phyloP scores from a whole-genome alignment of 371 early-diverging fungal species.

The Umbelopsis sp. region DNA sequence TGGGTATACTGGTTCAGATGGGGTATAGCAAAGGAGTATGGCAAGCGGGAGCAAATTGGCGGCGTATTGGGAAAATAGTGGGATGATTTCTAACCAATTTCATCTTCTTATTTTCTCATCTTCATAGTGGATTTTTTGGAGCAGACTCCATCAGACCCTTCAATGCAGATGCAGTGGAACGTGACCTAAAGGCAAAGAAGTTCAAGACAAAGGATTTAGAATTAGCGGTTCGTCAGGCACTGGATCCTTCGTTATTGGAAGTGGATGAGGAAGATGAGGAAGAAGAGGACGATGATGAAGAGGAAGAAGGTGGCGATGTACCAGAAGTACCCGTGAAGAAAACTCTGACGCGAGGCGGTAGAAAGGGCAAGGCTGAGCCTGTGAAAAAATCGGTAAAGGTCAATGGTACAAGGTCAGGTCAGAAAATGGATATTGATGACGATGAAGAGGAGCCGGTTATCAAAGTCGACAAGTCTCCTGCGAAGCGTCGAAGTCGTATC shows the following conservation, averaged over 20 bases:
- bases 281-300: conserved; percentile 24
- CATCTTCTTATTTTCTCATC: conserved; percentile 1
- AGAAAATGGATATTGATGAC: conserved; percentile 20
- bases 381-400: neutral
- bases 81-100: neutral
- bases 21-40: too few relatives aligned
- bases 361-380: neutral
- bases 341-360: neutral
- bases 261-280: conserved; percentile 29
- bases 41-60: neutral
- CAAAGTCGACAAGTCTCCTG: neutral
- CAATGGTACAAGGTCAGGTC: neutral
- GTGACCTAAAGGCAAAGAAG: conserved; percentile 54
- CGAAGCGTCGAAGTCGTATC: conserved; percentile 13
- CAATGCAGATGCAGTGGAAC: conserved; percentile 42
- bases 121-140: conserved; percentile 52
- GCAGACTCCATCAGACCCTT: conserved; percentile 53
- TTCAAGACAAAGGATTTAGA: conserved; percentile 55
- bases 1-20: neutral
- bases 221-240: conserved; percentile 41
- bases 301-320: conserved; percentile 7
- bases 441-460: conserved; percentile 1
- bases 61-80: neutral
- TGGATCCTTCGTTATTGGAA: conserved; percentile 37
- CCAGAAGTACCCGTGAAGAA: conserved; percentile 9